Percentiles rank a stretch among this genome's conserved stretches.
These are phyloP conservation scores for Coprinopsis sp. DNA, from an alignment of 768 basidiomycete genomes.

Conservation along the genomic window DNA sequence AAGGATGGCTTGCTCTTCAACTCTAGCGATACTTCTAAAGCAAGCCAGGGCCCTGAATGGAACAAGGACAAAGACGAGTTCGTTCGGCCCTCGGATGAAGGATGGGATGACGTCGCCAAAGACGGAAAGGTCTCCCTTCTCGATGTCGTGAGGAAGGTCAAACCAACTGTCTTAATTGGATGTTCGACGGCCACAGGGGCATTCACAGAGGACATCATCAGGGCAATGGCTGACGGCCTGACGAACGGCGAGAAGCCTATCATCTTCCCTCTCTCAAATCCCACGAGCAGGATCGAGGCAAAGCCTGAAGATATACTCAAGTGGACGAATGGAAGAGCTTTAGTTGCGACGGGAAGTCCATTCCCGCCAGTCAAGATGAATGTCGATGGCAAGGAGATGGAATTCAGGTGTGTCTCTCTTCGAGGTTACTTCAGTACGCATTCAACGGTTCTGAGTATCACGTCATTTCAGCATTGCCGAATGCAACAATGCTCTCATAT, in stretches of 20 bases:
- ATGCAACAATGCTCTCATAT: slow-evolving; percentile 78
- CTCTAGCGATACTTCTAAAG: neutral
- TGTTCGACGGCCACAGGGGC: slow-evolving; percentile 75
- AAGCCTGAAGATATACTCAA: slow-evolving; percentile 63
- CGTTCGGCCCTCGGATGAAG: slow-evolving; percentile 49
- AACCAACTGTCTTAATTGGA: slow-evolving; percentile 82
- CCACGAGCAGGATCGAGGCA: slow-evolving; percentile 71
- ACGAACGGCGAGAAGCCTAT: slow-evolving; percentile 53
- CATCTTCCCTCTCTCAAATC: slow-evolving; percentile 83
- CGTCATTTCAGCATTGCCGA: slow-evolving; percentile 54
- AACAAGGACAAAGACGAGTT: slow-evolving; percentile 38
- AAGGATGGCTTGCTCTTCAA: slow-evolving; percentile 31
- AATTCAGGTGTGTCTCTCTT: slow-evolving; percentile 46
- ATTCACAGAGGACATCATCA: slow-evolving; percentile 70
- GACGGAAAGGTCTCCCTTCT: slow-evolving; percentile 47
- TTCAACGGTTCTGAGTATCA: neutral
- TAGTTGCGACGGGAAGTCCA: slow-evolving; percentile 82
- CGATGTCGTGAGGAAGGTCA: slow-evolving; percentile 65
- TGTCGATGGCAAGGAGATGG: slow-evolving; percentile 54
- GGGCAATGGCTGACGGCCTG: slow-evolving; percentile 49
- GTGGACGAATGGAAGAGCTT: slow-evolving; percentile 77
- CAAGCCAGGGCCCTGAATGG: slow-evolving; percentile 30
- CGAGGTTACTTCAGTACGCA: neutral
- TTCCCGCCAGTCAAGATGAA: slow-evolving; percentile 70
- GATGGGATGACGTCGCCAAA: slow-evolving; percentile 43